Percentiles rank a stretch among this genome's conserved stretches.
These are phyloP conservation scores for Catharanthus roseus DNA, from an alignment of 257 asterid genomes.

Conservation along the genomic window DNA sequence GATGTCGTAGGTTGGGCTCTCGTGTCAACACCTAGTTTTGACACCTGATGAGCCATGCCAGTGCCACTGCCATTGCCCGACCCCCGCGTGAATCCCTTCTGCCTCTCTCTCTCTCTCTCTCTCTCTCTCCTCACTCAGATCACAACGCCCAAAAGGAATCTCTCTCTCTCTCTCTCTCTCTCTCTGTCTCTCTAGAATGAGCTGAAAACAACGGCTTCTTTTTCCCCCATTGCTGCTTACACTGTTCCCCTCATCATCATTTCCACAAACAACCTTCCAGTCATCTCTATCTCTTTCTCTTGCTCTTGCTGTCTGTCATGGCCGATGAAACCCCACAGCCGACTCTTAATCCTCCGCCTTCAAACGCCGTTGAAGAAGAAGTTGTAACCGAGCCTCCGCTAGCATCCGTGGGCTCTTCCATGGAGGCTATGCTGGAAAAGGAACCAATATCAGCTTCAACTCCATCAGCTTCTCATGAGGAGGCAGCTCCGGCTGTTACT, in stretches of 20 bases:
- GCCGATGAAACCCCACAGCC: slow-evolving; percentile 43
- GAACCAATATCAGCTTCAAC: slow-evolving; percentile 13
- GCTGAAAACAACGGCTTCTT: slow-evolving; percentile 12
- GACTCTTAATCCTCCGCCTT: slow-evolving; percentile 26
- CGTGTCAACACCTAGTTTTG: slow-evolving; percentile 20
- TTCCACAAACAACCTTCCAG: too few species aligned
- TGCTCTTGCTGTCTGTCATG: slow-evolving; percentile 21
- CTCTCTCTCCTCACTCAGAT: too few species aligned
- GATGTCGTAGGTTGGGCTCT: background rate
- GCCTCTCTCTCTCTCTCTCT: too few species aligned
- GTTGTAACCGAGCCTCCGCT: slow-evolving; percentile 42
- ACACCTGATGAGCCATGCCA: slow-evolving; percentile 11
- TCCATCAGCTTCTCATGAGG: slow-evolving; percentile 20
- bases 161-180: too few species aligned
- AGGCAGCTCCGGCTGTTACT: slow-evolving; percentile 32
- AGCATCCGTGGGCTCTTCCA: slow-evolving; percentile 40
- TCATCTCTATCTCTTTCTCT: background rate
- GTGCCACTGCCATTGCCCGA: too few species aligned
- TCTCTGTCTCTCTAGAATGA: slow-evolving; percentile 20
- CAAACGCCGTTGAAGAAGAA: slow-evolving; percentile 14
- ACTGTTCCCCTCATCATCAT: slow-evolving; percentile 3
- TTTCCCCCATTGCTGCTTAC: background rate
- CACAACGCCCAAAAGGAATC: background rate
- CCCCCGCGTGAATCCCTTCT: background rate
- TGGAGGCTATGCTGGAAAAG: background rate